Conservation (phyloP, 225 moss, liverwort and hornwort species). For the Climacium dendroides region DNA sequence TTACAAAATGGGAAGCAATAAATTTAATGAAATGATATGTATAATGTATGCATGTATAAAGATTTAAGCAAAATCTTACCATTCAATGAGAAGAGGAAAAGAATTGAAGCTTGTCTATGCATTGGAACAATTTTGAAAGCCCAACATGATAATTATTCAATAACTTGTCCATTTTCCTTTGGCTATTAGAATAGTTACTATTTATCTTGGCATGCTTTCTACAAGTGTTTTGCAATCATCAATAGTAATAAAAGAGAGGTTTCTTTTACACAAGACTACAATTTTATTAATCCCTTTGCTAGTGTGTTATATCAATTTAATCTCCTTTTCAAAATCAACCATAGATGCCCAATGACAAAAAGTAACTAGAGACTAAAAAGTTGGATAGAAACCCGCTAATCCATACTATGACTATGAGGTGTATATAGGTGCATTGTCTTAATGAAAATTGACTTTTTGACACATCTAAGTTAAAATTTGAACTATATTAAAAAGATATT, state of each 20-base stretch:
- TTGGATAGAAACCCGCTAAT: background rate
- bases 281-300: background rate
- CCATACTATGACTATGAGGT: background rate
- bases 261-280: background rate
- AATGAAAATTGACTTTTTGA: background rate
- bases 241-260: background rate
- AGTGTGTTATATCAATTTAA: background rate
- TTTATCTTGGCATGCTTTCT: accelerated
- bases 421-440: background rate
- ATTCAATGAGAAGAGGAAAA: background rate
- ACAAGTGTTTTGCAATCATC: background rate
- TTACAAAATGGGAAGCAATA: background rate
- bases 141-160: background rate
- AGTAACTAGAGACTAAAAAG: background rate
- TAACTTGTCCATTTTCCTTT: background rate
- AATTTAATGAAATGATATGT: accelerated
- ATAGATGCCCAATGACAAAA: background rate
- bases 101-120: background rate
- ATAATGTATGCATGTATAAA: background rate
- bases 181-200: background rate
- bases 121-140: background rate
- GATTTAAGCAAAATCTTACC: background rate
- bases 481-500: accelerated
- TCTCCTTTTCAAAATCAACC: background rate
- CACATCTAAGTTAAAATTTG: background rate